These are phyloP conservation scores for Populus alba DNA, from an alignment of 345 rosid genomes.

Conservation along the genomic window DNA sequence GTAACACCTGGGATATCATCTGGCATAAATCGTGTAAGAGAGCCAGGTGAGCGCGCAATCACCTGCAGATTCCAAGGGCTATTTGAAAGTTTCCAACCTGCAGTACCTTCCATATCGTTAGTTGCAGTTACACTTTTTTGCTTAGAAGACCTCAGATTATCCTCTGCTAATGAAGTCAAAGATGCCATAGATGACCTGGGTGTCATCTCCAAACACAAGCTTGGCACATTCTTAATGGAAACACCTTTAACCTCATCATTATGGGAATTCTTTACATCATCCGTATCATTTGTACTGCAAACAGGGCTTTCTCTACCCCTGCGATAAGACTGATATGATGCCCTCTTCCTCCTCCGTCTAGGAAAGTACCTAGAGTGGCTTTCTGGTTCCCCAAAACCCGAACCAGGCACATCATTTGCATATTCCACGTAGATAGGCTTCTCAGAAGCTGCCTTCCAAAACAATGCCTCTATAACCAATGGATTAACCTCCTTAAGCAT, in stretches of 20 bases:
- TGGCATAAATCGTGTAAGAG: conserved; percentile 98
- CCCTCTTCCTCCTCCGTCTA: conserved; percentile 68
- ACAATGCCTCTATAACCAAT: conserved; percentile 69
- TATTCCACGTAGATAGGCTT: conserved; percentile 87
- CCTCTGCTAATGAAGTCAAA: conserved; percentile 29
- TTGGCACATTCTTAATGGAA: conserved; percentile 22
- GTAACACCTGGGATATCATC: conserved; percentile 99
- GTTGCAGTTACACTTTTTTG: conserved; percentile 36
- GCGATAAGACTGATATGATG: conserved; percentile 49
- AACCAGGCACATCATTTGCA: conserved; percentile 99
- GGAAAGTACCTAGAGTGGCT: conserved; percentile 58
- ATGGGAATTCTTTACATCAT: conserved; percentile 14
- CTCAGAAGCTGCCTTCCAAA: conserved; percentile 86
- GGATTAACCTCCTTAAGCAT: conserved; percentile 69
- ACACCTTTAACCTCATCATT: conserved; percentile 27
- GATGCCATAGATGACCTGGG: conserved; percentile 27
- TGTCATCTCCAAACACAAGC: conserved; percentile 21
- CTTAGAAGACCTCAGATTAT: conserved; percentile 38
- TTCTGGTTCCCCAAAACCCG: conserved; percentile 86
- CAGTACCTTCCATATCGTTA: conserved; percentile 78
- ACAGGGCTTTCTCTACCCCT: conserved; percentile 43
- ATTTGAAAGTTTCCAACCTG: conserved; percentile 99
- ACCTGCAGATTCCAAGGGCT: conserved; percentile 98
- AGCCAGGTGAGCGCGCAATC: conserved; percentile 95
- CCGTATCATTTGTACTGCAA: conserved; percentile 29